Conservation (phyloP, 2,329 filamentous ascomycete genomes). For the Bipolaris oryzae region DNA sequence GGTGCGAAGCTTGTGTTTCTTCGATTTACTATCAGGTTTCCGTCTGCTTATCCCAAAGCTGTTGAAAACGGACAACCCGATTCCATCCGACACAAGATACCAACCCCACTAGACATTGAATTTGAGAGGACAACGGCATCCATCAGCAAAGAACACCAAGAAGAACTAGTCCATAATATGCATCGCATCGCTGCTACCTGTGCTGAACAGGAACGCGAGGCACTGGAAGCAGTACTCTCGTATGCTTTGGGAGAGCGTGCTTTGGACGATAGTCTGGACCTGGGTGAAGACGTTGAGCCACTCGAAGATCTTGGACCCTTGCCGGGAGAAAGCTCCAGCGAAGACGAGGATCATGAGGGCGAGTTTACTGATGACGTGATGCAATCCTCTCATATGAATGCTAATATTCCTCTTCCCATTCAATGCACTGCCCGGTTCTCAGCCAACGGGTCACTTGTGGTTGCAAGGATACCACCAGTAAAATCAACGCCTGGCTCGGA, state of each 20-base stretch:
- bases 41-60: constrained; percentile 61
- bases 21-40: constrained; percentile 64
- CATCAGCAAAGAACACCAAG: constrained; percentile 58
- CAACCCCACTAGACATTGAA: constrained; percentile 57
- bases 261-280: constrained; percentile 62
- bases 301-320: constrained; percentile 41
- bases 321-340: constrained; percentile 77
- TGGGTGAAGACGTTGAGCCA: constrained; percentile 62
- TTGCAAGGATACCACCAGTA: constrained; percentile 55
- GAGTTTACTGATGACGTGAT: constrained; percentile 56
- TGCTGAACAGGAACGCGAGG: constrained; percentile 59
- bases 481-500: constrained; percentile 31
- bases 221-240: constrained; percentile 65
- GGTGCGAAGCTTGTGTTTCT: constrained; percentile 58
- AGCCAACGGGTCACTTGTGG: constrained; percentile 60
- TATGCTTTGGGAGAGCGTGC: constrained; percentile 65
- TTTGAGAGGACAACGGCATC: constrained; percentile 63
- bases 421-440: constrained; percentile 64
- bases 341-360: constrained; percentile 73
- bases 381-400: constrained; percentile 63
- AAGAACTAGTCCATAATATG: constrained; percentile 57
- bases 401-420: constrained; percentile 68
- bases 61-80: constrained; percentile 45
- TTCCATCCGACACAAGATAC: constrained; percentile 38
- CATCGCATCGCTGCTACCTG: constrained; percentile 62